phyloP scores from a whole-genome alignment of 176 grass and related monocot genomes.

The Rhynchospora tenuis region DNA sequence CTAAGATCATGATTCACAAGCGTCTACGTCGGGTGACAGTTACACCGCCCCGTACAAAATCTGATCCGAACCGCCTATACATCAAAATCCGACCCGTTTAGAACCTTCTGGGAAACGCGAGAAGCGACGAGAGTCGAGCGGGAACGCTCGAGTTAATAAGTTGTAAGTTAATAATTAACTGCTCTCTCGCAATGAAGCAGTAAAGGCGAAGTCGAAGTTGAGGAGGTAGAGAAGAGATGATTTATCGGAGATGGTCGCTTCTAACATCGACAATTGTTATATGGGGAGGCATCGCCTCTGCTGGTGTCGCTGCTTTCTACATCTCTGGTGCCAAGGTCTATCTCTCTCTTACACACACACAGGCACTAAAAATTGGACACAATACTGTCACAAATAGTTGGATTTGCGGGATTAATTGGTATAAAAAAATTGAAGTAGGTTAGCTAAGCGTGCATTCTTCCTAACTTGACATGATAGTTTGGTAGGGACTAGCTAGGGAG shows the following conservation, averaged over 20 bases:
- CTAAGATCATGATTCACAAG: neutral
- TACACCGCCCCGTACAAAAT: neutral
- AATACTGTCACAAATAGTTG: neutral
- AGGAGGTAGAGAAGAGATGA: conserved; percentile 2
- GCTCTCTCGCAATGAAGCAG: too few relatives aligned
- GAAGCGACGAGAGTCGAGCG: neutral
- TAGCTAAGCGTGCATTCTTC: neutral
- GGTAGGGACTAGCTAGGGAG: neutral
- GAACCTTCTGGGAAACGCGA: neutral
- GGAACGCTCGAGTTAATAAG: too few relatives aligned
- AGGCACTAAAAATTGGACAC: neutral
- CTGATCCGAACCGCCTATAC: neutral
- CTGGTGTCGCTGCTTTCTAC: neutral
- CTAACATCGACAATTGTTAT: conserved; percentile 19
- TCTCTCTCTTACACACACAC: neutral
- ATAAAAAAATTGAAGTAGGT: neutral
- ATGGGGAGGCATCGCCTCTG: conserved; percentile 19
- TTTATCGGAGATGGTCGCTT: conserved; percentile 11
- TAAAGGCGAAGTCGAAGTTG: too few relatives aligned
- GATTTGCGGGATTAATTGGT: neutral
- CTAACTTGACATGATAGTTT: neutral
- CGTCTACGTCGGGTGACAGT: neutral
- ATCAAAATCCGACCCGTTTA: neutral
- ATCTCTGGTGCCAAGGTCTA: conserved; percentile 1
- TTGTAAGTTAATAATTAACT: too few relatives aligned